Evolutionary conservation across 2,329 filamentous ascomycete genomes (phyloP).

Genomic region (Pseudocercospora macadamiae): DNA sequence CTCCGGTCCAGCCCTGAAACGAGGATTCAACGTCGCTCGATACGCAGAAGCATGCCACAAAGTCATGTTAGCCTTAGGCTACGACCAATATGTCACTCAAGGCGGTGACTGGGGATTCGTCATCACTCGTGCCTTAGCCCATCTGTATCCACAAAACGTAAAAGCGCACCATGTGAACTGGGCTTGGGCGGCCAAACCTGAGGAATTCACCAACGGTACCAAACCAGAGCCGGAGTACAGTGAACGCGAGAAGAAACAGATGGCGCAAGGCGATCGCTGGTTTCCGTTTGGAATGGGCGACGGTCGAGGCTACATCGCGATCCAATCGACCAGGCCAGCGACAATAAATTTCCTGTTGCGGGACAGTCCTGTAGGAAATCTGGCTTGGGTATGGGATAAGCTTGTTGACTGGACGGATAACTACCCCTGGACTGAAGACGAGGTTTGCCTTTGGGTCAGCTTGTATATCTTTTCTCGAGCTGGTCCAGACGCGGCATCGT

Average conservation of each 20-base stretch:
- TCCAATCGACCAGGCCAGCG: constrained; percentile 70
- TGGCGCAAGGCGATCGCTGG: constrained; percentile 47
- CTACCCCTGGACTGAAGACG: constrained; percentile 74
- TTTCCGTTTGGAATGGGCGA: constrained; percentile 60
- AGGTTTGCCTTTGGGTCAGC: constrained; percentile 73
- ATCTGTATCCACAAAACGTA: constrained; percentile 57
- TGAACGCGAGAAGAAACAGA: constrained; percentile 54
- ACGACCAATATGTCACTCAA: constrained; percentile 60
- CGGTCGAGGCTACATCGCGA: constrained; percentile 61
- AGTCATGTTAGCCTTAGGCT: constrained; percentile 64
- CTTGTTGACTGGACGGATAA: constrained; percentile 73
- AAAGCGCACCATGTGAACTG: constrained; percentile 55
- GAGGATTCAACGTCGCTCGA: constrained; percentile 51
- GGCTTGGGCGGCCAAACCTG: constrained; percentile 48
- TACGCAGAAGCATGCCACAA: constrained; percentile 60
- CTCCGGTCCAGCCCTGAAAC: constrained; percentile 61
- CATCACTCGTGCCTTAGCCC: constrained; percentile 64
- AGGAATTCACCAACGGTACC: constrained; percentile 16
- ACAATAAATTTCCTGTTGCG: constrained; percentile 70
- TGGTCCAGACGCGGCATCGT: constrained; percentile 66
- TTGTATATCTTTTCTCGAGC: constrained; percentile 73
- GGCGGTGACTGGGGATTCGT: constrained; percentile 54
- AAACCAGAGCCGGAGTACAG: constrained; percentile 45
- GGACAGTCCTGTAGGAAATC: constrained; percentile 66
- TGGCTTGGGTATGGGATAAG: constrained; percentile 83